Conservation (phyloP, 495 filamentous ascomycete species). For the Annulohypoxylon stygium region DNA sequence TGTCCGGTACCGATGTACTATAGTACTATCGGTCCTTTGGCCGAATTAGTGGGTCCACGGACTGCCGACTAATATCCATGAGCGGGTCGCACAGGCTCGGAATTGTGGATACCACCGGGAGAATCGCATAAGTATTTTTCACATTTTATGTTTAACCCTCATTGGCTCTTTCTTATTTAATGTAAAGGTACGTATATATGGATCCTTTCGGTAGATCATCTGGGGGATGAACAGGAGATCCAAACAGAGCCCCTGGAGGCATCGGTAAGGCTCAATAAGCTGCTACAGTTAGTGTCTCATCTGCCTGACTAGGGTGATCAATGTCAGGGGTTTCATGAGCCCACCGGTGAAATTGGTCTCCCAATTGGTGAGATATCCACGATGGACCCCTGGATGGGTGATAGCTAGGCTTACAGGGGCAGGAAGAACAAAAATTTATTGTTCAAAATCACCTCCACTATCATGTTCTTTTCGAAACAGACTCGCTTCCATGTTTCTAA, state of each 20-base stretch:
- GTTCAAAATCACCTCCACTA: constrained; percentile 22
- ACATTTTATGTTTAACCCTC: constrained; percentile 14
- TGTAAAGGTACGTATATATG: neutral
- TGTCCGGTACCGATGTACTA: no score
- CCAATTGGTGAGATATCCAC: neutral
- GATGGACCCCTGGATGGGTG: neutral
- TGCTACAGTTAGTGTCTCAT: constrained; percentile 37
- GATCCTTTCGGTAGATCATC: constrained; percentile 14
- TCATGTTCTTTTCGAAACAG: constrained; percentile 33
- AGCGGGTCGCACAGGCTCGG: neutral
- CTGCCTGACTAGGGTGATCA: constrained; percentile 1
- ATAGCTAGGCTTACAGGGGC: neutral
- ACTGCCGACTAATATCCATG: neutral
- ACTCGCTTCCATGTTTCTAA: constrained; percentile 38
- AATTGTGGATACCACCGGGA: constrained; percentile 9
- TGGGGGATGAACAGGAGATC: constrained; percentile 20
- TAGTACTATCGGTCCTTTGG: neutral
- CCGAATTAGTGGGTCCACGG: neutral
- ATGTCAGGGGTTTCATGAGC: constrained; percentile 18
- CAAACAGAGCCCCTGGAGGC: neutral
- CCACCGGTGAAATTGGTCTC: constrained; percentile 1
- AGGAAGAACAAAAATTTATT: neutral
- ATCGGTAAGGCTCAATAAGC: constrained; percentile 18
- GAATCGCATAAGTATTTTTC: neutral
- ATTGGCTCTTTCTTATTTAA: neutral